These are phyloP conservation scores for Datura wrightii DNA, from an alignment of 257 asterid species.

Conservation along the genomic window DNA sequence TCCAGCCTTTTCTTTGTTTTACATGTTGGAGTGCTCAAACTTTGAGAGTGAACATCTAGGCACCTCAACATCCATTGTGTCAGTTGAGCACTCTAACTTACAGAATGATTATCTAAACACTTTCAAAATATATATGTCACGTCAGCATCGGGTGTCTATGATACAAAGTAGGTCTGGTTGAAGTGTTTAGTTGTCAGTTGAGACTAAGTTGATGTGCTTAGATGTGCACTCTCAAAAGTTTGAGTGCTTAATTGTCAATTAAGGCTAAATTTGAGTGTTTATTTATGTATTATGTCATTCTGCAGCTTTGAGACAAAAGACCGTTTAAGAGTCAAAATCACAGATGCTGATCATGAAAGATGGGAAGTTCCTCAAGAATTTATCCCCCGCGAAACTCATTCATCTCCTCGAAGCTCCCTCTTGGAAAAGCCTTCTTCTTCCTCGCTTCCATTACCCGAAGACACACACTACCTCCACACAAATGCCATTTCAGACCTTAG, in stretches of 20 bases:
- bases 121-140: too few relatives aligned
- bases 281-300: neutral
- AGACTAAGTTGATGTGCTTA: too few relatives aligned
- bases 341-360: conserved; percentile 32
- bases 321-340: conserved; percentile 30
- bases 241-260: too few relatives aligned
- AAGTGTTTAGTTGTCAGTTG: too few relatives aligned
- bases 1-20: neutral
- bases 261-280: too few relatives aligned
- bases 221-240: too few relatives aligned
- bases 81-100: too few relatives aligned
- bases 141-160: too few relatives aligned
- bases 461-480: conserved; percentile 28
- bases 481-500: conserved; percentile 43
- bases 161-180: too few relatives aligned
- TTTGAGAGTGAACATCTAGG: too few relatives aligned
- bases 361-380: conserved; percentile 33
- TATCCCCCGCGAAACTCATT: conserved; percentile 26
- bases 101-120: too few relatives aligned
- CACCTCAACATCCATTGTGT: too few relatives aligned
- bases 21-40: neutral
- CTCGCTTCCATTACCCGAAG: neutral
- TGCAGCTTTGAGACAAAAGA: conserved; percentile 30
- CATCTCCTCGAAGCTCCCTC: neutral
- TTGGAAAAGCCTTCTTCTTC: neutral